Evolutionary conservation across 495 filamentous ascomycete species (phyloP).

Genomic region (Aspergillus indologenus): DNA sequence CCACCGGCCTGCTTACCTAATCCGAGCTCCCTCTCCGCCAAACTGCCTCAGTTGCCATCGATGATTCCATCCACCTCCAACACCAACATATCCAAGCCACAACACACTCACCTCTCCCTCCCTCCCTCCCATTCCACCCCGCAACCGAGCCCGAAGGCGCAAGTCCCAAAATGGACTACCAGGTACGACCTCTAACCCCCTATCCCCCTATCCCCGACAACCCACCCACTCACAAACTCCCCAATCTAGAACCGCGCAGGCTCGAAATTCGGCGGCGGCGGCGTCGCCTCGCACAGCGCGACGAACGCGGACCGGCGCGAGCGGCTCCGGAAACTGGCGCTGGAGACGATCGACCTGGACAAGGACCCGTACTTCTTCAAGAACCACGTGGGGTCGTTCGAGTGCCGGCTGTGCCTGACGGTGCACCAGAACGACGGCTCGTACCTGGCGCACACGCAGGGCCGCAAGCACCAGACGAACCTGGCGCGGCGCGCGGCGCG

Average conservation of each 20-base stretch:
- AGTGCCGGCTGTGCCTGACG: constrained; percentile 94
- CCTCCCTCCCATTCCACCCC: neutral
- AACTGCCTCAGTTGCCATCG: neutral
- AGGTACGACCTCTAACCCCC: constrained; percentile 36
- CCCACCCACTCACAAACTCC: constrained; percentile 25
- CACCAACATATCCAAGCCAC: constrained; percentile 9
- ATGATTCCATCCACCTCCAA: too few relatives aligned
- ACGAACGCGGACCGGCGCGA: constrained; percentile 97
- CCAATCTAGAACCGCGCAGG: constrained; percentile 97
- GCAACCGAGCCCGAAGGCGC: neutral
- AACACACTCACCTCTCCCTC: too few relatives aligned
- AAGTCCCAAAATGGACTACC: constrained; percentile 53
- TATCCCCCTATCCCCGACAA: too few relatives aligned
- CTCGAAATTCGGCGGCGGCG: constrained; percentile 96
- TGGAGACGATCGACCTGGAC: constrained; percentile 98
- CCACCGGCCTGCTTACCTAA: constrained; percentile 27
- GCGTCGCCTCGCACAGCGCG: constrained; percentile 87
- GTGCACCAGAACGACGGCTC: constrained; percentile 99
- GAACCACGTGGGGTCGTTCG: constrained; percentile 97
- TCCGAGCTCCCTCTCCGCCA: constrained; percentile 14
- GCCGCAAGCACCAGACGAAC: constrained; percentile 98
- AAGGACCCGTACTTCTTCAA: constrained; percentile 99
- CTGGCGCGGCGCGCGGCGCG: constrained; percentile 92
- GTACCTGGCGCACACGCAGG: constrained; percentile 98
- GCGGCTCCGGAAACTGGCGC: constrained; percentile 93